A percentile compares a stretch with the other conserved stretches of the same genome.
Conservation (phyloP, 805 yeast genomes). For the Metschnikowia gelsemii region DNA sequence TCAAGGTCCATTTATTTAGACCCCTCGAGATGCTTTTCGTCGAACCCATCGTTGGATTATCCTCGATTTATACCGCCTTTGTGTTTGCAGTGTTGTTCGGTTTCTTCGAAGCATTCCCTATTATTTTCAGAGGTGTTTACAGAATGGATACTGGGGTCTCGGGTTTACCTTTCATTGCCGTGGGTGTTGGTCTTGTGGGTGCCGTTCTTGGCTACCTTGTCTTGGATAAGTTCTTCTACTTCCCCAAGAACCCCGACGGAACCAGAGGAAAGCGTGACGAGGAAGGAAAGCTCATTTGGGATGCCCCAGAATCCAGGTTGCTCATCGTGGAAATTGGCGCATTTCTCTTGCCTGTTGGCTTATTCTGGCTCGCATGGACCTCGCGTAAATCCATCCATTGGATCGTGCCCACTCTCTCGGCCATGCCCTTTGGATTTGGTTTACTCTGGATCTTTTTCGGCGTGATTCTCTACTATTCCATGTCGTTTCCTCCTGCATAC, state of each 20-base stretch:
- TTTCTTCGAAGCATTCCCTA: conserved; percentile 76
- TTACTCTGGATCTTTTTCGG: conserved; percentile 70
- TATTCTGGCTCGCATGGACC: conserved; percentile 86
- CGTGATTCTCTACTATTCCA: conserved; percentile 63
- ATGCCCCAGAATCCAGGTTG: conserved; percentile 61
- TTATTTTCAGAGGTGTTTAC: conserved; percentile 67
- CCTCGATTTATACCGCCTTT: conserved; percentile 69
- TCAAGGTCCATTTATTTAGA: conserved; percentile 53
- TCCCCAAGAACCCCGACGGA: conserved; percentile 62
- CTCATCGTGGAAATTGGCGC: conserved; percentile 67
- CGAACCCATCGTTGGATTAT: conserved; percentile 73
- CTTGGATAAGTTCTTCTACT: conserved; percentile 49
- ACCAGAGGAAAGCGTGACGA: conserved; percentile 54
- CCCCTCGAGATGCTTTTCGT: conserved; percentile 67
- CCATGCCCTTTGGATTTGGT: conserved; percentile 77
- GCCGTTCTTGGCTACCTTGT: conserved; percentile 54
- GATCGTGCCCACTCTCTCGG: conserved; percentile 76
- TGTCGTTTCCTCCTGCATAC: conserved; percentile 69
- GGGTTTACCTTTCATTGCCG: conserved; percentile 70
- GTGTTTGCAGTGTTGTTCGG: conserved; percentile 77
- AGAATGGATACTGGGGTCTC: conserved; percentile 58
- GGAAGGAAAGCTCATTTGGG: conserved; percentile 53
- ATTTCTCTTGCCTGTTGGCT: conserved; percentile 59
- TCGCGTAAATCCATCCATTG: conserved; percentile 61
- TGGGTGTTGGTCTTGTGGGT: conserved; percentile 62